phyloP scores from a whole-genome alignment of 257 asterid species.

The Solanum paucissectum region DNA sequence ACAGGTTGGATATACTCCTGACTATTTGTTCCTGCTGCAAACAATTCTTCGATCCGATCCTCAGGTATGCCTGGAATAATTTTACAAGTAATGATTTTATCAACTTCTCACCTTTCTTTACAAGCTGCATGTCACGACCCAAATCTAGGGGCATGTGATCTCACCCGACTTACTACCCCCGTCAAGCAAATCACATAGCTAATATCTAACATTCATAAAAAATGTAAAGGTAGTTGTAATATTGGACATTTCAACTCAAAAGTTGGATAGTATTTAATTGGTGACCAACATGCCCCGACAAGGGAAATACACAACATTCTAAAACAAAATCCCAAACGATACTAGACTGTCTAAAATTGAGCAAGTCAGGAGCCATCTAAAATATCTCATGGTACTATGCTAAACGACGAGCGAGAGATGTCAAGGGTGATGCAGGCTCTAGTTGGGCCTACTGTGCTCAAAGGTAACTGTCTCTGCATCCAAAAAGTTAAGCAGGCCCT shows the following conservation, averaged over 20 bases:
- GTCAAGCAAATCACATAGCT: background rate
- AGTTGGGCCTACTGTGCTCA: background rate
- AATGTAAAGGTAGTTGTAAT: background rate
- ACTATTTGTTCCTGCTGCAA: constrained; percentile 93
- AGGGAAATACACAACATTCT: background rate
- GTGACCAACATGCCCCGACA: background rate
- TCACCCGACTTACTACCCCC: background rate
- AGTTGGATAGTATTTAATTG: background rate
- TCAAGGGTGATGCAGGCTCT: background rate
- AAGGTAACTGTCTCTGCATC: background rate
- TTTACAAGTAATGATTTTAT: background rate
- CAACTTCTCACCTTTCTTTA: background rate
- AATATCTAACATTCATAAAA: background rate
- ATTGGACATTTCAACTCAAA: background rate
- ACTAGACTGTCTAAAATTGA: background rate
- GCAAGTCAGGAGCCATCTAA: background rate
- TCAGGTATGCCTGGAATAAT: constrained; percentile 46
- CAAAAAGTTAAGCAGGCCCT: background rate
- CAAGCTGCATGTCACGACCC: background rate
- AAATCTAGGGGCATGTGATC: background rate
- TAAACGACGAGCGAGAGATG: background rate
- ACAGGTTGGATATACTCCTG: constrained; percentile 98
- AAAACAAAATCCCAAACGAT: background rate
- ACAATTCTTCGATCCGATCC: constrained; percentile 98
- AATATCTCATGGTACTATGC: background rate